These are phyloP conservation scores for Vigna hirtella DNA, from an alignment of 306 rosid genomes.

Conservation along the genomic window DNA sequence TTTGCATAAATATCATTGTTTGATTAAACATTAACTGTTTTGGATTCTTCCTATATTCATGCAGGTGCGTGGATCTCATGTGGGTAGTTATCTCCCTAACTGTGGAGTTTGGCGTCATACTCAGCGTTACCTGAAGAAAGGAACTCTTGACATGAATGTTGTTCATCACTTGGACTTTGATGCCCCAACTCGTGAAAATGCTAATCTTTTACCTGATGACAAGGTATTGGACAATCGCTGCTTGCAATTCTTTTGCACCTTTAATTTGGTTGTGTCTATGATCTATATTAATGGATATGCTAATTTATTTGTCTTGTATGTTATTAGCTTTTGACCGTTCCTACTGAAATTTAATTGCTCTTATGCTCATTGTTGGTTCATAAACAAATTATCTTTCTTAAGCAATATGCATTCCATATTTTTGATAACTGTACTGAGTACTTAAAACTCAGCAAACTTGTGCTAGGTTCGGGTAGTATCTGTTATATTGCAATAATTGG, in stretches of 20 bases:
- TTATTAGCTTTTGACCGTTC: slow-evolving; percentile 23
- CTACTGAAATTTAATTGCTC: slow-evolving; percentile 11
- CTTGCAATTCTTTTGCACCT: slow-evolving; percentile 38
- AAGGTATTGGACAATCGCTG: slow-evolving; percentile 55
- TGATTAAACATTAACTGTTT: slow-evolving; percentile 14
- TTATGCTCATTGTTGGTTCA: slow-evolving; percentile 8
- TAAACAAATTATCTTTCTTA: slow-evolving; percentile 2
- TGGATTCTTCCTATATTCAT: slow-evolving; percentile 37
- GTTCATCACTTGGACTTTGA: slow-evolving; percentile 96
- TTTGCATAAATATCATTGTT: slow-evolving; percentile 17
- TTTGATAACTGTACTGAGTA: slow-evolving; percentile 4
- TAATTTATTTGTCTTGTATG: slow-evolving; percentile 26
- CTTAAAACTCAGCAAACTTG: slow-evolving; percentile 13
- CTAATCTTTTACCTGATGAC: slow-evolving; percentile 87
- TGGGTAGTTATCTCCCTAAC: slow-evolving; percentile 85
- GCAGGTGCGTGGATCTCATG: slow-evolving; percentile 95
- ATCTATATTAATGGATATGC: slow-evolving; percentile 20
- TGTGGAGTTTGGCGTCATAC: slow-evolving; percentile 98
- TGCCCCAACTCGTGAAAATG: slow-evolving; percentile 98
- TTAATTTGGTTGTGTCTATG: slow-evolving; percentile 31
- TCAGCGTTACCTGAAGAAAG: slow-evolving; percentile 82
- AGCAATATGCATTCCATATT: slow-evolving; percentile 9
- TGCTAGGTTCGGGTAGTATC: neutral
- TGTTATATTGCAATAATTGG: neutral
- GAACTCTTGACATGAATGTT: slow-evolving; percentile 60